Percentiles rank a stretch among this genome's conserved stretches.
Conservation (phyloP, 2,329 filamentous ascomycete genomes). For the Pestalotiopsis sp. region DNA sequence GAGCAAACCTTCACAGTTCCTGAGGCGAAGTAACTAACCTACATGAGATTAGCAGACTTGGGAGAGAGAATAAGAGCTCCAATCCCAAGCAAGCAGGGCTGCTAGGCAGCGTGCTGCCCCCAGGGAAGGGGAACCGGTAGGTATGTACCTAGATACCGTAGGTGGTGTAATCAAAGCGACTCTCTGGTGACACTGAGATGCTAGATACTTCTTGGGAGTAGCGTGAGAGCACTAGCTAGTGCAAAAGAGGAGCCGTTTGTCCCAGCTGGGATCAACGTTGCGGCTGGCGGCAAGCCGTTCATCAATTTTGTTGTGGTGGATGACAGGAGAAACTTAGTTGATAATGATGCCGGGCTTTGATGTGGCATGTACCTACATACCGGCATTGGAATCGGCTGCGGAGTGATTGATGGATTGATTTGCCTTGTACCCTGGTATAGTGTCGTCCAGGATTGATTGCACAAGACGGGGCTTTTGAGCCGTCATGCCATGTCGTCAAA, state of each 20-base stretch:
- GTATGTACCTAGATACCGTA: neutral
- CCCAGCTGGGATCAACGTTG: neutral
- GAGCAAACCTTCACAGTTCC: neutral
- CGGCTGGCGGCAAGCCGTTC: neutral
- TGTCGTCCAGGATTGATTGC: neutral
- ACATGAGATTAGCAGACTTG: neutral
- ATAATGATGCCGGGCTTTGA: neutral
- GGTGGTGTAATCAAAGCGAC: neutral
- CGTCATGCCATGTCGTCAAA: neutral
- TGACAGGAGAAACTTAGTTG: neutral
- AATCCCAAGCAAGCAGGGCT: neutral
- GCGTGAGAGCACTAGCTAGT: neutral
- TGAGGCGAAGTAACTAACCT: neutral
- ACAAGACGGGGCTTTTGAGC: neutral
- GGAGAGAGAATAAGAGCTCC: neutral
- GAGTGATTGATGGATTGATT: neutral
- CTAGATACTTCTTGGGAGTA: neutral
- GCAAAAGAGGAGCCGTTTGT: neutral
- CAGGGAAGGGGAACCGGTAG: neutral
- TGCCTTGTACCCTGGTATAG: neutral
- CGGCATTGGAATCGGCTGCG: neutral
- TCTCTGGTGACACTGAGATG: neutral
- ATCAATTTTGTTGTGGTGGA: neutral
- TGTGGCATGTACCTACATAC: neutral
- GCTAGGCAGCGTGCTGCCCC: neutral